Evolutionary conservation across 306 rosid species (phyloP).

Genomic region (Acacia confusa): DNA sequence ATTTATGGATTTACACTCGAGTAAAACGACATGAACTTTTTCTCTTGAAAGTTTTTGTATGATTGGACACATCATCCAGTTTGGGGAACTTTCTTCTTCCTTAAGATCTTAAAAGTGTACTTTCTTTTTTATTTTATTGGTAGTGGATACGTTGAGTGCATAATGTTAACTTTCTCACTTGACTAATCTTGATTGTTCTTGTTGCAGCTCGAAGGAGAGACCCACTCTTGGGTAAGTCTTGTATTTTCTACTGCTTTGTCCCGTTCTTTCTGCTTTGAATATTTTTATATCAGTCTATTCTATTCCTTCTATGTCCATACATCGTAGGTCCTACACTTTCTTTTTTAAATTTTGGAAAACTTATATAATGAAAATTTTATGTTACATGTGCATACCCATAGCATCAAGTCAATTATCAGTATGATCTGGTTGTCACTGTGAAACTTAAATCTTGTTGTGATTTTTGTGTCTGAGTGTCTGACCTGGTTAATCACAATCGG

Average conservation of each 20-base stretch:
- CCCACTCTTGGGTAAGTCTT: constrained; percentile 85
- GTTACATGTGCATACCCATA: neutral
- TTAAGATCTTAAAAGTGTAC: neutral
- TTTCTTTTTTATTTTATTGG: neutral
- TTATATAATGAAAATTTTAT: neutral
- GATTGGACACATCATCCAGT: neutral
- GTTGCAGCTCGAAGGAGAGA: constrained; percentile 86
- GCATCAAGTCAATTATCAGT: neutral
- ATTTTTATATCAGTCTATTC: neutral
- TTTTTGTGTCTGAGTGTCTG: neutral
- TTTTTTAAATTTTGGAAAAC: neutral
- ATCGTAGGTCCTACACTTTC: neutral
- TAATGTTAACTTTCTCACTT: neutral
- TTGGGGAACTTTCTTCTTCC: neutral
- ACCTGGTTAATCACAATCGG: neutral
- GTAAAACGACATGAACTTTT: neutral
- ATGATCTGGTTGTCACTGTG: neutral
- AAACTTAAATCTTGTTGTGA: neutral
- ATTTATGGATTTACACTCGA: neutral
- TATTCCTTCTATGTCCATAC: neutral
- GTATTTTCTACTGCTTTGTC: neutral
- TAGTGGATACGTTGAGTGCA: neutral
- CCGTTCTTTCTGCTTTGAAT: neutral
- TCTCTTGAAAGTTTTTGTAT: neutral
- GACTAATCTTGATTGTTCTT: constrained; percentile 25